Evolutionary conservation across 1,139 yeast genomes (phyloP), one percentile per base, ranked within the genome.

Genomic region (Suhomyces atakaporum): DNA sequence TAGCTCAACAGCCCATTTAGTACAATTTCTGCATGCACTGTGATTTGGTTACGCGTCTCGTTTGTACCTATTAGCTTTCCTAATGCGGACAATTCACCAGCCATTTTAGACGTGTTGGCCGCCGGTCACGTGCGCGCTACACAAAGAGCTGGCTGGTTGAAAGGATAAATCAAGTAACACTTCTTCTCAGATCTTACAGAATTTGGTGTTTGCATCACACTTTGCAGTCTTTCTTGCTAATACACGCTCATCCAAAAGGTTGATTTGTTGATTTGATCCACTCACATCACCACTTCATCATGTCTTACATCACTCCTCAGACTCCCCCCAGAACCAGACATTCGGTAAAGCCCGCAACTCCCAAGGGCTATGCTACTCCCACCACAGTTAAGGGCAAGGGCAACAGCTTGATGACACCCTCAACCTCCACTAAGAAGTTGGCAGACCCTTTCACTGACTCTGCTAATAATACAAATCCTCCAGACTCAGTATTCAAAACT

Each of bases 401-500:
- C 6, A 10, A 13, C 3, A 18, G 26, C 5, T 28, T 42, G 13
- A 36, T 45, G 43, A 45, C 49, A 4, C 49, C 49, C 3, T 33
- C 34, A 7, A 39, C 46, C n/a, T 16, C 26, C 12, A 16, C 41
- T n/a, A 45, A 45, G 39, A 39, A 43, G 33, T 25, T 29, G 26
- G 28, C 31, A 4, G 38, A 33, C 26, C 42, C 40, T 11, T 39
- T 39, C 29, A 12, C 28, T 4, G 27, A 25, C 10, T 15, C 36
- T 5, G 25, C 28, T 5, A 27, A 18, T 7, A 15, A 9, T 2
- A 23, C 31, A 8, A 13, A 16, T 12, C 26, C 16, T 11, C 15
- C 27, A 4, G 38, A 34, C 3, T 14, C 33, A 3, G 38, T 34
- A 4, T 46, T 46, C 35, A 46, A 45, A 18, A 46, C 50, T 5